These are phyloP conservation scores for Tuber borchii DNA, from an alignment of 495 filamentous ascomycete species.

Conservation along the genomic window DNA sequence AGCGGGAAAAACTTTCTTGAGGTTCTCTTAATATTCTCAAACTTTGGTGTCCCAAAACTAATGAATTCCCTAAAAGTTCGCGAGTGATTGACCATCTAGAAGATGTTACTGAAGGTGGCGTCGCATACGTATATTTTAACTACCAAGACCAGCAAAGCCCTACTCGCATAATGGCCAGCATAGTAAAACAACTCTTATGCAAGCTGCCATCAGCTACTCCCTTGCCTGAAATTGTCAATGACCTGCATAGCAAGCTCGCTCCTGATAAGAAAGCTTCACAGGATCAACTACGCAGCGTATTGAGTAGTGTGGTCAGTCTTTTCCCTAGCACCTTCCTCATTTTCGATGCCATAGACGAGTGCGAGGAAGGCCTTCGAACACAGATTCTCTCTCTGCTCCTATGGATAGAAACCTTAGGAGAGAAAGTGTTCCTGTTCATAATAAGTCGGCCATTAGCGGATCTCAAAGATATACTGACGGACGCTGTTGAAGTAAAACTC, in stretches of 20 bases:
- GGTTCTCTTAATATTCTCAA: constrained; percentile 5
- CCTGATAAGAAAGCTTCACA: background rate
- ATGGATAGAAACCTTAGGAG: constrained; percentile 2
- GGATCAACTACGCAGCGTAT: constrained; percentile 12
- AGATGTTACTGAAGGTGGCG: constrained; percentile 10
- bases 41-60: background rate
- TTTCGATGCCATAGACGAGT: constrained; percentile 31
- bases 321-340: constrained; percentile 21
- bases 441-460: constrained; percentile 23
- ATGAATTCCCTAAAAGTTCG: constrained; percentile 7
- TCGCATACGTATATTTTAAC: constrained; percentile 30
- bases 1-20: constrained; percentile 30
- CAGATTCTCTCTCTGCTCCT: constrained; percentile 18
- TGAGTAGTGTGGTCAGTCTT: constrained; percentile 4
- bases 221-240: background rate
- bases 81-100: constrained; percentile 17
- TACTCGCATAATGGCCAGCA: constrained; percentile 11
- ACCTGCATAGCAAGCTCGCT: background rate
- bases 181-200: constrained; percentile 17
- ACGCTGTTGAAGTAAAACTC: constrained; percentile 10
- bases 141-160: constrained; percentile 28
- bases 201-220: background rate
- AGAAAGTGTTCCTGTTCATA: constrained; percentile 11
- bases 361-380: constrained; percentile 13
- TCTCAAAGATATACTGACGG: constrained; percentile 5